Evolutionary conservation across 345 rosid species (phyloP).

Genomic region (Hevea brasiliensis): DNA sequence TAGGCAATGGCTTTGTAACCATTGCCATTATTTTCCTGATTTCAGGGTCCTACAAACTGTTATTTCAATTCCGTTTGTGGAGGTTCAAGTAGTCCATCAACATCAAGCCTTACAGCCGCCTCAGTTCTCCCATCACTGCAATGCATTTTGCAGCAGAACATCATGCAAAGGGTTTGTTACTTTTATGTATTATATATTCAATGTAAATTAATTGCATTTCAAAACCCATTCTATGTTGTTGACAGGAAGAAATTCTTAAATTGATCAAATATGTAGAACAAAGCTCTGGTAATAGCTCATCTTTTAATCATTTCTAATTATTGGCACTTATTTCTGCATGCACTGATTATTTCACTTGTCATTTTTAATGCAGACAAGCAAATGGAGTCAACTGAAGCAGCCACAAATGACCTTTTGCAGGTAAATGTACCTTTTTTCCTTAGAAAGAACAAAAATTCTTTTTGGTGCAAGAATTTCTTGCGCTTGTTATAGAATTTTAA

Average conservation of each 20-base stretch:
- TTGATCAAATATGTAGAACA: conserved; percentile 79
- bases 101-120: conserved; percentile 45
- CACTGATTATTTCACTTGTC: conserved; percentile 20
- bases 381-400: conserved; percentile 52
- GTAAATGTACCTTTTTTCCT: conserved; percentile 33
- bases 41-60: conserved; percentile 64
- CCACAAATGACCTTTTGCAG: conserved; percentile 57
- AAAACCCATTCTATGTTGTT: conserved; percentile 22
- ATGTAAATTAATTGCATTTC: not conserved
- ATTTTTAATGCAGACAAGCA: conserved; percentile 55
- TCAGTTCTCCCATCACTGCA: conserved; percentile 73
- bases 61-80: conserved; percentile 43
- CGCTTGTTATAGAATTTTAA: not conserved
- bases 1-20: conserved; percentile 40
- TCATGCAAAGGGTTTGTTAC: conserved; percentile 65
- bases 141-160: conserved; percentile 78
- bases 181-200: not conserved
- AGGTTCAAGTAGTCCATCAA: conserved; percentile 47
- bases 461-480: not conserved
- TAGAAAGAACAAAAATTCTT: not conserved
- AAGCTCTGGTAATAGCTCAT: conserved; percentile 57
- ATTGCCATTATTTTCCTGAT: conserved; percentile 33
- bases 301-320: conserved; percentile 1
- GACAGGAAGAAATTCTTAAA: conserved; percentile 90
- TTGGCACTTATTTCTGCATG: not conserved